phyloP scores from a whole-genome alignment of 208 protist genomes.

The Endotrypanum monterogeii region DNA sequence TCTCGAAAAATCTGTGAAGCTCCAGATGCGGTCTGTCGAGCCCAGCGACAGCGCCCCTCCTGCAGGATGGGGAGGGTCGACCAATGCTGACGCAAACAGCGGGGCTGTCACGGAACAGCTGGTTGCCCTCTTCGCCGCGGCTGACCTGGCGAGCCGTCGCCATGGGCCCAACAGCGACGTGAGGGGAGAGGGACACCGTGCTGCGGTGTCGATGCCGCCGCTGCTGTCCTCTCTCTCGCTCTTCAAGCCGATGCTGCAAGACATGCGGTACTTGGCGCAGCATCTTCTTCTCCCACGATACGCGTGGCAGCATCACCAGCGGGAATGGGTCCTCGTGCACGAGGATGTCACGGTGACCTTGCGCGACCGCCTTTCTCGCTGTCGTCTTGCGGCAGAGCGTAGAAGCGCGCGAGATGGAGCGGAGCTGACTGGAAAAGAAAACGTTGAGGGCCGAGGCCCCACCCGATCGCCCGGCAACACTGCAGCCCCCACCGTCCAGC shows the following conservation, averaged over 20 bases:
- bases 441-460: background rate
- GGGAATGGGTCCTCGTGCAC: constrained; percentile 64
- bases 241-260: constrained; percentile 49
- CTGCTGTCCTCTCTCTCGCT: constrained; percentile 48
- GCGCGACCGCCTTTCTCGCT: constrained; percentile 49
- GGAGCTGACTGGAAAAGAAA: background rate
- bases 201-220: constrained; percentile 7
- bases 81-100: background rate
- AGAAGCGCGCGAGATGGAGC: background rate
- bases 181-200: background rate
- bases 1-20: background rate
- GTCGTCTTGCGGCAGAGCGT: constrained; percentile 30
- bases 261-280: constrained; percentile 45
- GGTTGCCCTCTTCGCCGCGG: constrained; percentile 29
- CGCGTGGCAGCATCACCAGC: constrained; percentile 53
- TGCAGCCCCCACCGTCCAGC: background rate
- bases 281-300: constrained; percentile 58
- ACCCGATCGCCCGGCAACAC: background rate
- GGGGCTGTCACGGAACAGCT: constrained; percentile 38
- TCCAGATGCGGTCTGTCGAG: background rate
- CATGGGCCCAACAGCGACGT: background rate
- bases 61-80: background rate
- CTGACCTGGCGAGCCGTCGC: background rate
- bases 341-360: constrained; percentile 67
- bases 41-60: background rate